Evolutionary conservation across 1,139 yeast species (phyloP), one percentile per base, ranked within the genome.

Genomic region (Tardiomyces digboiensis): DNA sequence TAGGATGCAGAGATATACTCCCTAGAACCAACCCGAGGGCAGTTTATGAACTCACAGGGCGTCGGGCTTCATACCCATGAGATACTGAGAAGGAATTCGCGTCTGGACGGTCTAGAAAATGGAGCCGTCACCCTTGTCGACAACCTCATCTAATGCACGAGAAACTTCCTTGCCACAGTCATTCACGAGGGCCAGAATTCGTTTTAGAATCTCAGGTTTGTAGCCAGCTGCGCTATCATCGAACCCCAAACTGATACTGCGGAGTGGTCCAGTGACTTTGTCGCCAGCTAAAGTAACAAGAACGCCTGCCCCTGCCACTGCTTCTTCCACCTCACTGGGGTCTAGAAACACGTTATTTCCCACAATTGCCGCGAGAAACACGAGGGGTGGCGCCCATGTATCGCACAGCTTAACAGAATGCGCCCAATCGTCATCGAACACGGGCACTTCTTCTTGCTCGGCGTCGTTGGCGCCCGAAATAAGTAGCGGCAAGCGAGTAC

Each of bases 341-440:
- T 89, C 98, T 16, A 80, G 62, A 39, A 88, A 71, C 4, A 82
- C 72, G 50, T 77, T 81, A 13, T 72, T 61, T 1, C 91, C 95
- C 1, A 86, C 75, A 2, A 83, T 71, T 0, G 95, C 95, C 38
- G 85, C 63, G 0, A 89, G 76, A 50, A 89, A 76, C 39, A 85
- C 68, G 20, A 89, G 65, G 0, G 97, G 95, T 1, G 95, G 93
- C 42, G 72, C 71, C 64, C 76, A 76, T 38, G 58, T 56, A 7
- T 64, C 57, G 39, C 74, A 68, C 33, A 83, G 63, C 40, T 60
- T 71, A 45, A 55, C 70, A 29, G 82, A 76, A 51, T 68, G 71
- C 56, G 72, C 82, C 91, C 84, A 89, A 59, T 80, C 95, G 56
- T 88, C 97, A 39, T 89, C 81, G 58, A 89, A 89, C 0, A 88